Evolutionary conservation across 208 protist genomes (phyloP).

Genomic region (Trypanosoma congolense): DNA sequence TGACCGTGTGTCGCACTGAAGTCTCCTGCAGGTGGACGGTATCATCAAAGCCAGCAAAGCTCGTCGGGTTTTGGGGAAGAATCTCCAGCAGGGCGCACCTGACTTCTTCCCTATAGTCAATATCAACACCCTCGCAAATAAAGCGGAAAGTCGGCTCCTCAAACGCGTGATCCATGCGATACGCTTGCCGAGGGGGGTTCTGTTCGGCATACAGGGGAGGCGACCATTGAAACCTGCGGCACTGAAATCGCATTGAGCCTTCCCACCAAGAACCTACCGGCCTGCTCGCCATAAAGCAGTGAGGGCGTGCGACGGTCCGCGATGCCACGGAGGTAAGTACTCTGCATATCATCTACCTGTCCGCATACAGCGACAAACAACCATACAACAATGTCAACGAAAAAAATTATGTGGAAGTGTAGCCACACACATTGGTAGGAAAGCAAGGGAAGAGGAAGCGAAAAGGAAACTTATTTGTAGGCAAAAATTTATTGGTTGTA

Average conservation of each 20-base stretch:
- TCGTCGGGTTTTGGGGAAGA: constrained; percentile 36
- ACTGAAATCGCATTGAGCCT: constrained; percentile 1
- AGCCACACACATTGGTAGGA: neutral
- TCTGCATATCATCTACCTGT: neutral
- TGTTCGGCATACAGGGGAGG: constrained; percentile 25
- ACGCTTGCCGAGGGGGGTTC: constrained; percentile 41
- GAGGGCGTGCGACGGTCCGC: neutral
- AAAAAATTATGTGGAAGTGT: neutral
- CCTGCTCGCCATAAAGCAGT: neutral
- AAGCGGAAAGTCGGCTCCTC: constrained; percentile 84
- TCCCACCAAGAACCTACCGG: neutral
- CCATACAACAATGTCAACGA: neutral
- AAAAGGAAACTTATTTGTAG: too few species aligned
- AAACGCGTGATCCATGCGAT: constrained; percentile 78
- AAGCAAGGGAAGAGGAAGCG: constrained; percentile 7
- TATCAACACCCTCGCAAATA: constrained; percentile 75
- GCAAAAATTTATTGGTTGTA: too few species aligned
- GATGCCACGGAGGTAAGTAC: neutral
- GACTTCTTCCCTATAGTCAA: constrained; percentile 81
- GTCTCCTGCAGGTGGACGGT: constrained; percentile 4
- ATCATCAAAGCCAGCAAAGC: constrained; percentile 36
- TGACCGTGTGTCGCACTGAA: constrained; percentile 32
- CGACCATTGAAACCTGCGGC: constrained; percentile 24
- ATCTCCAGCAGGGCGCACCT: constrained; percentile 50
- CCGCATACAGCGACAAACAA: neutral